Conservation (phyloP, 306 rosid species). For the Prosopis cineraria region DNA sequence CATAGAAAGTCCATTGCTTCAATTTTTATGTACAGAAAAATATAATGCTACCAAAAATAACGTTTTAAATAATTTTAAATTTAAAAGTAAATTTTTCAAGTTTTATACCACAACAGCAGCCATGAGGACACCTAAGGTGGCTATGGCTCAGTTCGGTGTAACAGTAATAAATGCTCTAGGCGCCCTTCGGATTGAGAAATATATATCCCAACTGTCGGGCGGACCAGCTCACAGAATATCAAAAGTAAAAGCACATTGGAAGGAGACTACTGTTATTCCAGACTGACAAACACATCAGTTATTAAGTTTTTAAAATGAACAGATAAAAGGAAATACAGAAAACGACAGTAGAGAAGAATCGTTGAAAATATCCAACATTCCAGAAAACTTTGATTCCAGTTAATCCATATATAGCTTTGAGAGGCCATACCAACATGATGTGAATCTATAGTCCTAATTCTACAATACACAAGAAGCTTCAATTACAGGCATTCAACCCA, state of each 20-base stretch:
- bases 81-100: no score
- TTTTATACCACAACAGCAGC: no score
- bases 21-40: no score
- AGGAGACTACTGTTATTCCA: neutral
- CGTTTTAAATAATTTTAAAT: no score
- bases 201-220: no score
- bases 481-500: neutral
- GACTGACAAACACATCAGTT: neutral
- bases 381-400: neutral
- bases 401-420: neutral
- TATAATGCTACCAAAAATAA: no score
- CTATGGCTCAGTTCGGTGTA: no score
- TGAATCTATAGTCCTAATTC: neutral
- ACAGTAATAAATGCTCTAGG: no score
- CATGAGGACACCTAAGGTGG: no score
- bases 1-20: no score
- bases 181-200: no score
- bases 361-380: neutral
- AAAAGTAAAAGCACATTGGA: neutral
- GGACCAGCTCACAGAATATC: neutral
- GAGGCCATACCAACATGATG: neutral
- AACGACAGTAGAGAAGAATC: neutral
- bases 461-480: slow-evolving; percentile 28
- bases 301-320: no score
- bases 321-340: neutral